Base-by-base conservation (phyloP, 202 grass and related monocot species). In the Panicum hallii region DNA sequence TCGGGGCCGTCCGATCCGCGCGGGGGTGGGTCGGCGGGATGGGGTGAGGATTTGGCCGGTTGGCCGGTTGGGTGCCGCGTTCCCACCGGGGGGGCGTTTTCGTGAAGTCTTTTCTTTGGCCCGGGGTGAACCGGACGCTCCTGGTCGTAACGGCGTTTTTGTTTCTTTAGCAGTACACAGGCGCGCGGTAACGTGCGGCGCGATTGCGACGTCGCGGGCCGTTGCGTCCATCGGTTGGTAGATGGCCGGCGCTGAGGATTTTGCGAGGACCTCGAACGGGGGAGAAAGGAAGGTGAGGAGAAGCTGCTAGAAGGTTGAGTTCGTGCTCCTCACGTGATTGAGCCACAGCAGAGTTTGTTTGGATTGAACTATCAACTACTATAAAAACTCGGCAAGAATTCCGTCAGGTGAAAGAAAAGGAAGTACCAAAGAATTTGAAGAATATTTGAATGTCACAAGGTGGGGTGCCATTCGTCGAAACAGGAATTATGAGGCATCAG, bases 1-100 rank as follows among this genome's bases (percentile, higher is more conserved):
- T 90, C 79, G 20, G 5, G 57, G 57, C 88, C 79, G 58, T 86
- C 67, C 28, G 26, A 82, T 90, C 9, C 22, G 43, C 43, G n/a
- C 56, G 9, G 17, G 54, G 9, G 56, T 4, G 19, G 7, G 7
- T n/a, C n/a, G n/a, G n/a, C n/a, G n/a, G n/a, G n/a, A n/a, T n/a
- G n/a, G 16, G 16, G 17, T 6, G 9, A 17, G 15, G 49, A 8
- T 17, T 17, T 4, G 57, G 10, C 32, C 53, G 5, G 53, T 17
- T 4, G 57, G 10, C 32, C 53, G 5, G 53, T 19, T 8, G 13
- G 53, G 17, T 8, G 53, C 56, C 56, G 62, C 62, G 62, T 7
- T 2, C 6, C 2, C 0, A 14, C 13, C 11, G 11, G 43, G 4
- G 62, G 62, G 30, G 62, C 52, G 10, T 58, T 20, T 75, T 75